Evolutionary conservation across 345 rosid genomes (phyloP).

Genomic region (Lepidium sativum): DNA sequence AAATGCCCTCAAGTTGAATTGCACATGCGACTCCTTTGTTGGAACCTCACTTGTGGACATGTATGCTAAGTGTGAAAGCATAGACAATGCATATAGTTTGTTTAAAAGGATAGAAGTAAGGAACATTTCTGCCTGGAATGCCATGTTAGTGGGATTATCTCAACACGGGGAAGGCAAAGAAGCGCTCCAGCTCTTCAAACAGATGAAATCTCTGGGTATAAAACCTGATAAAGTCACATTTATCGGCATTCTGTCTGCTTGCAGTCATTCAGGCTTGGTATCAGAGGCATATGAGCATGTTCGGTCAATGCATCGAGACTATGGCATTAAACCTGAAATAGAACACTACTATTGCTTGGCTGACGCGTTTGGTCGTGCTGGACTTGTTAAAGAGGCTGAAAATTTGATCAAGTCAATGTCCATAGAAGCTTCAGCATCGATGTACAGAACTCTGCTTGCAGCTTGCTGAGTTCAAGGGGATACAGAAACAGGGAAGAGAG

Average conservation of each 20-base stretch:
- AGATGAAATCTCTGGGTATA: slow-evolving; percentile 31
- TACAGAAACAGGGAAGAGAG: slow-evolving; percentile 38
- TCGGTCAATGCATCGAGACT: slow-evolving; percentile 34
- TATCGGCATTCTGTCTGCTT: slow-evolving; percentile 46
- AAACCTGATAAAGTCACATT: slow-evolving; percentile 44
- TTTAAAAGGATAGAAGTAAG: slow-evolving; percentile 34
- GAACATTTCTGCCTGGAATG: slow-evolving; percentile 40
- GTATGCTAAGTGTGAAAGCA: slow-evolving; percentile 67
- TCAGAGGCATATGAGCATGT: slow-evolving; percentile 41
- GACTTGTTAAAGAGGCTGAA: slow-evolving; percentile 44
- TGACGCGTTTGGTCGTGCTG: slow-evolving; percentile 57
- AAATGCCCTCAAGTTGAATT: slow-evolving; percentile 41
- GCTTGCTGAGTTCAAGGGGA: slow-evolving; percentile 51
- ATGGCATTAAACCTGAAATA: slow-evolving; percentile 47
- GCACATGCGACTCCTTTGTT: slow-evolving; percentile 37
- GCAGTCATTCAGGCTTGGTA: slow-evolving; percentile 45
- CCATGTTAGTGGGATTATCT: slow-evolving; percentile 50
- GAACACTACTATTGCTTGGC: slow-evolving; percentile 56
- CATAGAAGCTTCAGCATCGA: slow-evolving; percentile 47
- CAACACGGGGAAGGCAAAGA: slow-evolving; percentile 49
- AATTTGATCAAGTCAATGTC: slow-evolving; percentile 43
- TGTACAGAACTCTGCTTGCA: slow-evolving; percentile 47
- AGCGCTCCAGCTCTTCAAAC: slow-evolving; percentile 38
- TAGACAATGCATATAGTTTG: slow-evolving; percentile 41
- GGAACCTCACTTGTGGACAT: slow-evolving; percentile 54